Conservation (phyloP, 2,329 filamentous ascomycete species). For the Ophioceras dolichostomum region DNA sequence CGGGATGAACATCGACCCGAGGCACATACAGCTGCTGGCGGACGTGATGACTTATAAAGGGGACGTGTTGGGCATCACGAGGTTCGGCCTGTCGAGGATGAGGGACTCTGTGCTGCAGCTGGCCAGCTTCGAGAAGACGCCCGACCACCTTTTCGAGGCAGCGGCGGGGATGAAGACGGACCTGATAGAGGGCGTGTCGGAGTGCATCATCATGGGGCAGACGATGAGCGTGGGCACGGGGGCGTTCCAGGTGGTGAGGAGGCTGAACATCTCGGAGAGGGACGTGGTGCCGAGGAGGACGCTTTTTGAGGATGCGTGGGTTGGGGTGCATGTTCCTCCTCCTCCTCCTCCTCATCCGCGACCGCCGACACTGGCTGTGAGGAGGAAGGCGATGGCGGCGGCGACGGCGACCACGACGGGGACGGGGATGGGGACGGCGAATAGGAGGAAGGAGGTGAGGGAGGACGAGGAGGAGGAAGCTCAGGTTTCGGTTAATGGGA, state of each 20-base stretch:
- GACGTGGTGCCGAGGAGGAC: constrained; percentile 48
- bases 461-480: too few species aligned
- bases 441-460: too few species aligned
- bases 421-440: too few species aligned
- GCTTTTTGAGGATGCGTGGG: constrained; percentile 60
- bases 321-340: too few species aligned
- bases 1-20: constrained; percentile 89
- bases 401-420: too few species aligned
- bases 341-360: too few species aligned
- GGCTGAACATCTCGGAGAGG: constrained; percentile 52
- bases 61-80: constrained; percentile 89
- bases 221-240: constrained; percentile 86
- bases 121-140: constrained; percentile 95
- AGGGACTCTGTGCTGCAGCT: constrained; percentile 87
- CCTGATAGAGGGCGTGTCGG: constrained; percentile 81
- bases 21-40: constrained; percentile 93
- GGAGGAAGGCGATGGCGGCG: not conserved
- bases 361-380: not conserved
- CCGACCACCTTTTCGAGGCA: constrained; percentile 92
- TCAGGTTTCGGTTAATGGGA: too few species aligned
- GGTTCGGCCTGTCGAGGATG: constrained; percentile 95
- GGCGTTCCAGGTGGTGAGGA: constrained; percentile 76
- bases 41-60: constrained; percentile 99
- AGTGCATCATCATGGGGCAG: constrained; percentile 98
- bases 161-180: constrained; percentile 88